Evolutionary conservation across 2,329 filamentous ascomycete genomes (phyloP).

Genomic region (Apiospora phragmitis): DNA sequence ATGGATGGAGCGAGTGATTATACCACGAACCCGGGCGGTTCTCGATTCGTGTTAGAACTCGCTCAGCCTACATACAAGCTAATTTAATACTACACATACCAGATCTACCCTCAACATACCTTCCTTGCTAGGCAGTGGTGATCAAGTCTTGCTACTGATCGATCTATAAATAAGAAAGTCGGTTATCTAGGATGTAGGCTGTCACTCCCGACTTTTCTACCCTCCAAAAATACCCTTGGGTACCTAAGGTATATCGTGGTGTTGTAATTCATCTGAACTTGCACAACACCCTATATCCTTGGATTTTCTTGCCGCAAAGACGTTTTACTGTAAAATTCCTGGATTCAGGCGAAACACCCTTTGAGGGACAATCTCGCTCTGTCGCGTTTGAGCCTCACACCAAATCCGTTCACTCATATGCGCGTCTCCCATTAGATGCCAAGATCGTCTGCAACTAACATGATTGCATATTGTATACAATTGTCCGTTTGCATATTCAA

Average conservation of each 20-base stretch:
- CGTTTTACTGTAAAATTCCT: background rate
- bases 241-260: background rate
- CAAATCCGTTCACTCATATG: too few species aligned
- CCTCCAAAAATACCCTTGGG: too few species aligned
- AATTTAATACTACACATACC: conserved; percentile 10
- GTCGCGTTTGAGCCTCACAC: too few species aligned
- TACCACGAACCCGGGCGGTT: background rate
- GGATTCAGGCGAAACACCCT: background rate
- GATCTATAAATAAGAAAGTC: background rate
- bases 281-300: background rate
- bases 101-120: background rate
- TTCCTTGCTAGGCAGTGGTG: background rate
- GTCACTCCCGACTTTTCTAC: background rate
- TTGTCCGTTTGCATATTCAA: background rate
- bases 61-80: conserved; percentile 5
- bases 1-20: background rate
- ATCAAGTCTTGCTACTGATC: too few species aligned
- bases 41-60: conserved; percentile 2
- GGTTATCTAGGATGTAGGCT: background rate
- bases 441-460: background rate
- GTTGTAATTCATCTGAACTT: background rate
- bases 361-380: background rate
- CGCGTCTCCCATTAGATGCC: background rate
- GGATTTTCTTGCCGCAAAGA: background rate
- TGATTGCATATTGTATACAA: background rate